Evolutionary conservation across 306 rosid genomes (phyloP).

Genomic region (Rubus parviflorus): DNA sequence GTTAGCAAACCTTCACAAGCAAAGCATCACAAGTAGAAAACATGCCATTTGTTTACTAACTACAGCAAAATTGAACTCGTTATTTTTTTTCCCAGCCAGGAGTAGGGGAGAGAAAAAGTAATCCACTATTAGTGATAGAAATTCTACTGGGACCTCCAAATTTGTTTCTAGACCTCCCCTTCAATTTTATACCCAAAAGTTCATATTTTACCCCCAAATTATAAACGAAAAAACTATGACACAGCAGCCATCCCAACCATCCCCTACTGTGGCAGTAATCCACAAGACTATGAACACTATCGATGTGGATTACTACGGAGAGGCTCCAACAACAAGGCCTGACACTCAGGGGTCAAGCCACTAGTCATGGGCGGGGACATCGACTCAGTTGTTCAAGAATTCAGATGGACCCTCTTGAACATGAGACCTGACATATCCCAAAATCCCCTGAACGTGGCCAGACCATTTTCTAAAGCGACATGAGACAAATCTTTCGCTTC

Average conservation of each 20-base stretch:
- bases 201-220: not conserved
- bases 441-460: too few species aligned
- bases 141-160: not conserved
- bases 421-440: too few species aligned
- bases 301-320: not conserved
- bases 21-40: not conserved
- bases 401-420: not conserved
- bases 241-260: not conserved
- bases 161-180: not conserved
- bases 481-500: too few species aligned
- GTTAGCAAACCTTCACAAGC: constrained; percentile 22
- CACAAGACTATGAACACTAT: not conserved
- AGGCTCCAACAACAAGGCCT: not conserved
- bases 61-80: not conserved
- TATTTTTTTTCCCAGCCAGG: not conserved
- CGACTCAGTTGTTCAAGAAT: not conserved
- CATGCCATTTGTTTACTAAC: not conserved
- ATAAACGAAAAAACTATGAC: not conserved
- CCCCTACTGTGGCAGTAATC: not conserved
- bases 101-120: not conserved
- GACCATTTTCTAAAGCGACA: too few species aligned
- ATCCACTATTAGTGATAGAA: not conserved
- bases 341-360: not conserved
- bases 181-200: not conserved
- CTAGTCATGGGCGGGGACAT: not conserved